Evolutionary conservation across 2,329 filamentous ascomycete species (phyloP).

Genomic region (Alternaria hordeiaustralica): DNA sequence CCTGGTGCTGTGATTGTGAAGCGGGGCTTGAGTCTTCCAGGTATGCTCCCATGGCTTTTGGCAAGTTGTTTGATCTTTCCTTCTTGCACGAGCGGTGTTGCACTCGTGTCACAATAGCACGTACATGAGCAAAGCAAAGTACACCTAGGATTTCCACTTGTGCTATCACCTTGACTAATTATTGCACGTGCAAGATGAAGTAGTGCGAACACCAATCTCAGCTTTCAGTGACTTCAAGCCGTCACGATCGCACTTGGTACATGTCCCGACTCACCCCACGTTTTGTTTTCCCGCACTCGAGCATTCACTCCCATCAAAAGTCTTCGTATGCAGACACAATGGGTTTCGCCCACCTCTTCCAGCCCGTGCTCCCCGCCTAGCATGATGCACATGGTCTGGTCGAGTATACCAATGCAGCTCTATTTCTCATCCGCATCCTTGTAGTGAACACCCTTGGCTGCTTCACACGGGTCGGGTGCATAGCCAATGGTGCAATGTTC

Average conservation of each 20-base stretch:
- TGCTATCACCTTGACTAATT: neutral
- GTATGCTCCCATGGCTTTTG: neutral
- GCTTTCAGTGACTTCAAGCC: neutral
- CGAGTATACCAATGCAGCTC: neutral
- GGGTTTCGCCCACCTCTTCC: neutral
- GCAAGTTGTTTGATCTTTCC: neutral
- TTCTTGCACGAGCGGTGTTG: neutral
- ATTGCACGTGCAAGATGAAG: neutral
- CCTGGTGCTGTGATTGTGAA: neutral
- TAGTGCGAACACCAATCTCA: neutral
- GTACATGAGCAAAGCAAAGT: neutral
- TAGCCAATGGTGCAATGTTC: constrained; percentile 55
- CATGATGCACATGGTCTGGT: neutral
- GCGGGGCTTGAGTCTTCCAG: neutral
- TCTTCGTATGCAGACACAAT: neutral
- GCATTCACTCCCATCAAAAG: neutral
- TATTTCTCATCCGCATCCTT: constrained; percentile 26
- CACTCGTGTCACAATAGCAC: neutral
- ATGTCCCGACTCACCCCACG: neutral
- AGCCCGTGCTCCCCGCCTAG: neutral
- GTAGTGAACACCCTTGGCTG: constrained; percentile 34
- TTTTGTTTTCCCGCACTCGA: neutral
- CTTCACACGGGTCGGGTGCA: constrained; percentile 52
- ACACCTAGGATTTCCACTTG: neutral
- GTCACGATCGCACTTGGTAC: neutral